phyloP scores from a whole-genome alignment of 2,329 filamentous ascomycete genomes.

The Alternaria consortialis region DNA sequence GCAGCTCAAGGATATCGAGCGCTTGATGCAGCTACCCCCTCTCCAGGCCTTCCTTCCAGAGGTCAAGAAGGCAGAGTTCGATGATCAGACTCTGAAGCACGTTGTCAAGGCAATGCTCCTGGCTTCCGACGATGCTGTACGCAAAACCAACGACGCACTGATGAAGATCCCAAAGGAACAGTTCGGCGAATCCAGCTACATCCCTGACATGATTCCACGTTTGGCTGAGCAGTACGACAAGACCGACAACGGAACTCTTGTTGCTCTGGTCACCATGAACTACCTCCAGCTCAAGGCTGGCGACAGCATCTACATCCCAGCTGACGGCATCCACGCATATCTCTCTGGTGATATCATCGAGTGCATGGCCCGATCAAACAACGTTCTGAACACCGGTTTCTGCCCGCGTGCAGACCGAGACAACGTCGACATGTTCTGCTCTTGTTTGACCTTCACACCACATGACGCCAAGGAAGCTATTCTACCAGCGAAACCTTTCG shows the following conservation, averaged over 20 bases:
- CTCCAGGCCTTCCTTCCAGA: constrained; percentile 64
- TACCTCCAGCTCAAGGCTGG: constrained; percentile 72
- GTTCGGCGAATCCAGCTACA: constrained; percentile 65
- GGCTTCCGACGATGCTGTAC: constrained; percentile 62
- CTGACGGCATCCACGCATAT: constrained; percentile 78
- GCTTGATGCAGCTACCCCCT: constrained; percentile 65
- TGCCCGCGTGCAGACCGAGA: constrained; percentile 73
- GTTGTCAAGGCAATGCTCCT: constrained; percentile 65
- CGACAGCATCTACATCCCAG: constrained; percentile 74
- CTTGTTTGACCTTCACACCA: constrained; percentile 70
- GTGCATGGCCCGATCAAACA: constrained; percentile 80
- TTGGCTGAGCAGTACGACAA: constrained; percentile 71
- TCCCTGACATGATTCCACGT: constrained; percentile 70
- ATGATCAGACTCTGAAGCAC: constrained; percentile 66
- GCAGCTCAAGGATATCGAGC: constrained; percentile 66
- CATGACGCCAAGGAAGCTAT: constrained; percentile 66
- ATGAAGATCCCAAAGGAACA: constrained; percentile 57
- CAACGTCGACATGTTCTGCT: constrained; percentile 69
- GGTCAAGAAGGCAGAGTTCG: constrained; percentile 57
- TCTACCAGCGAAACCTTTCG: constrained; percentile 60
- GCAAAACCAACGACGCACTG: constrained; percentile 63
- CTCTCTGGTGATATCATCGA: constrained; percentile 78
- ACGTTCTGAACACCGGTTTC: constrained; percentile 78
- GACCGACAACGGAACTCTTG: constrained; percentile 71
- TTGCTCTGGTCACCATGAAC: constrained; percentile 79